Evolutionary conservation across 2,329 filamentous ascomycete genomes (phyloP), one percentile per base, ranked within the genome.

Genomic region (Phyllosticta citrichinensis): DNA sequence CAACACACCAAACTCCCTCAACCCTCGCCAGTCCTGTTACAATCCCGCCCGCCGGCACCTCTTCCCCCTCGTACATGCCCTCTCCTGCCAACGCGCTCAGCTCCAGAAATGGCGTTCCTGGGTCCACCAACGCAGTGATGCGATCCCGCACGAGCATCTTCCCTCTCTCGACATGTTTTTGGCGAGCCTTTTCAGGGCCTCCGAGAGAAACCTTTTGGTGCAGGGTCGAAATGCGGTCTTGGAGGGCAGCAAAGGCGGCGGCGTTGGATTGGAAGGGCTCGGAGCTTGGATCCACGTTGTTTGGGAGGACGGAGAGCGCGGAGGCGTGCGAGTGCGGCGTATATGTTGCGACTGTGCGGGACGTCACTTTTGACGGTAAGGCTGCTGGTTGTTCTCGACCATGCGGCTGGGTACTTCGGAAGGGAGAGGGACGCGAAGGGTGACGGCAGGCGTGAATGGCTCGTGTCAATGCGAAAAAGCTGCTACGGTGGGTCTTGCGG

Each of bases 141-240:
- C 93, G 86, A 74, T 97, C 93, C 65, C 94, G 80, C 2, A 92
- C 91, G 61, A 99, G 81, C 91, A 97, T 96, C 81, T 97, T 97
- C 65, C 90, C 89, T 67, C 92, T 81, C 35, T 87, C 84, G 22
- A 95, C 75, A 71, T 97, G 93, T 78, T 97, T 97, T 65, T 93
- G 85, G 62, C 88, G 81, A 3, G 93, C 89, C 73, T 94, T 94
- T 62, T 86, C 82, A 1, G 89, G 77, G 0, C 94, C 94, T 58
- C 93, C 93, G 65, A 83, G 81, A 57, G 90, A 83, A 61, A 90
- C 87, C 66, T 81, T 84, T 55, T 79, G 76, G 62, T 93, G 90
- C 62, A 97, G 80, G 58, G 80, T 78, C 63, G 86, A 81, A 68
- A 97, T 81, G 20, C 81, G 82, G 60, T 79, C 77, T 70, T 90